Evolutionary conservation across 345 rosid genomes (phyloP), one percentile per base, ranked within the genome.

Genomic region (Psidium guajava): DNA sequence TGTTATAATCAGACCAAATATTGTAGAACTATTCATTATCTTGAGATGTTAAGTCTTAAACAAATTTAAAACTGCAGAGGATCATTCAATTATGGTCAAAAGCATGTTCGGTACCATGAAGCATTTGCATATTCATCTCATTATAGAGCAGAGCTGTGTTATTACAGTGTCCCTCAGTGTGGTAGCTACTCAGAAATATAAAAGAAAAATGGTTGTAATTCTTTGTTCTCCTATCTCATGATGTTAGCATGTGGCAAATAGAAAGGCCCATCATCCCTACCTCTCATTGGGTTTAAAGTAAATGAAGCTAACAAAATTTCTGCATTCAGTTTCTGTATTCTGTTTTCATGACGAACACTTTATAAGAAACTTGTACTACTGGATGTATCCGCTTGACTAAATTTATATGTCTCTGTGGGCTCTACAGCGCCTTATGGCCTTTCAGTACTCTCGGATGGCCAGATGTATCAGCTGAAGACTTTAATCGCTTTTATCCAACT

Each of bases 371-470:
- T 64, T 32, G 75, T 64, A 4, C 44, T 32, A 2, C 42, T 64
- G 75, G 75, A 36, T 64, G 75, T 44, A 18, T 74, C 22, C 4
- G 11, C 40, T 82, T 53, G 32, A 82, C 40, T 80, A 74, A 86
- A 59, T 83, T 21, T 59, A 73, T 85, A 50, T 9, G 9, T 77
- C 58, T 86, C 42, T 42, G 84, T 86, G 83, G 83, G 82, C 32
- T 88, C 83, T 90, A 73, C 93, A 97, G 99, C 86, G 93, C 96
- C 13, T 89, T 97, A 55, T 97, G 99, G 99, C 99, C 99, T 87
- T 97, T 97, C 90, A 97, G 98, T 90, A 97, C 98, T 82, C 98
- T 95, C 87, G 99, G 99, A 69, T 97, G 99, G 99, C 99, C 99
- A 49, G 95, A 95, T 86, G 90, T 86, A 53, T 92, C 94, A 24